Percentiles rank a stretch among this genome's conserved stretches.
phyloP scores from a whole-genome alignment of 495 filamentous ascomycete genomes.

The Lineolata rhizophorae region DNA sequence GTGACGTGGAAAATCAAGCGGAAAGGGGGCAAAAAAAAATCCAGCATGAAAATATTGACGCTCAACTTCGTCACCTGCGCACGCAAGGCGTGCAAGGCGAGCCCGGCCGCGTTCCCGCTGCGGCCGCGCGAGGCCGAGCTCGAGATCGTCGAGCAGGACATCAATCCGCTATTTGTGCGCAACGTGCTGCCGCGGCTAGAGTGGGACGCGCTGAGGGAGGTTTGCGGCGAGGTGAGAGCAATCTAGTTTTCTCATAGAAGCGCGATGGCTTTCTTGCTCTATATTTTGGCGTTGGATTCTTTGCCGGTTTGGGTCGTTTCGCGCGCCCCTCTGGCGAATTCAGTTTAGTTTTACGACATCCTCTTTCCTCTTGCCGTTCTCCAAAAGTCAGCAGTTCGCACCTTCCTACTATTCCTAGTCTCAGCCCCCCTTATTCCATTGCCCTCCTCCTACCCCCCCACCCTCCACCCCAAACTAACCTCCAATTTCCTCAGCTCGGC shows the following conservation, averaged over 20 bases:
- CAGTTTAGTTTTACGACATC: no score
- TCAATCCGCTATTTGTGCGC: slow-evolving; percentile 53
- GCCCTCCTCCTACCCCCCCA: slow-evolving; percentile 1
- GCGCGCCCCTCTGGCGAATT: no score
- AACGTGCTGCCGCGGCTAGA: slow-evolving; percentile 77
- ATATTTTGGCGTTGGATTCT: no score
- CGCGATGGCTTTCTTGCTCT: no score
- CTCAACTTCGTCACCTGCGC: slow-evolving; percentile 96
- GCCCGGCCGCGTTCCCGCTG: slow-evolving; percentile 56
- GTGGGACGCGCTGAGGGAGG: slow-evolving; percentile 54
- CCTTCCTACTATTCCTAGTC: no score
- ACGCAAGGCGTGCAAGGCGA: slow-evolving; percentile 74
- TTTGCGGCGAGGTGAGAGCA: slow-evolving; percentile 66
- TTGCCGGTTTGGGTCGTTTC: no score
- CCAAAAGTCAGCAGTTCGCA: no score
- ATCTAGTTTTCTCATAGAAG: no score
- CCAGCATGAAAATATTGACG: slow-evolving; percentile 94
- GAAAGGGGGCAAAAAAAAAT: no score
- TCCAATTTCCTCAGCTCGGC: slow-evolving; percentile 36
- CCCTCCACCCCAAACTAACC: no score
- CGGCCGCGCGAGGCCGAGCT: slow-evolving; percentile 84
- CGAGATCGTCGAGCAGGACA: slow-evolving; percentile 53
- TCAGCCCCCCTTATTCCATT: slow-evolving; percentile 2
- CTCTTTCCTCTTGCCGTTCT: no score
- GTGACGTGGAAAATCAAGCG: no score